Percentiles rank a stretch among this genome's conserved stretches.
These are phyloP conservation scores for Holtermannia corniformis DNA, from an alignment of 768 basidiomycete species.

Conservation along the genomic window DNA sequence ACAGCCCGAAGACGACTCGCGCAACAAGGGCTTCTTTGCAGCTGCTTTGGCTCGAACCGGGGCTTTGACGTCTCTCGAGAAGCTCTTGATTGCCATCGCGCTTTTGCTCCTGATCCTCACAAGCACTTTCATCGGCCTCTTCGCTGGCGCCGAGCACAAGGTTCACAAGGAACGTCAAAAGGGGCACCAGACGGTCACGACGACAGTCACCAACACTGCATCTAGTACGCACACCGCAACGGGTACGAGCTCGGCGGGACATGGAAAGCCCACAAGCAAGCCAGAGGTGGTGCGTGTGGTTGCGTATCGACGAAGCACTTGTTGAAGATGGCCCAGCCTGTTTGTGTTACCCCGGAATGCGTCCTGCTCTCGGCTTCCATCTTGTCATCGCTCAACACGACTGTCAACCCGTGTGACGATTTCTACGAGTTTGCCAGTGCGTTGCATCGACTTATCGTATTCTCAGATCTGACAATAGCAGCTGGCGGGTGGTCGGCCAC, in stretches of 20 bases:
- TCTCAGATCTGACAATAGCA: slow-evolving; percentile 33
- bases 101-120: slow-evolving; percentile 70
- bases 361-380: slow-evolving; percentile 74
- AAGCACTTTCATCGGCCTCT: slow-evolving; percentile 85
- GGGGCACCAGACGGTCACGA: slow-evolving; percentile 18
- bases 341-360: slow-evolving; percentile 70
- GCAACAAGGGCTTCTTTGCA: slow-evolving; percentile 5
- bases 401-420: slow-evolving; percentile 86
- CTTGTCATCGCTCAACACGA: slow-evolving; percentile 65
- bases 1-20: slow-evolving; percentile 1
- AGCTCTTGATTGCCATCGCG: slow-evolving; percentile 64
- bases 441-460: slow-evolving; percentile 39
- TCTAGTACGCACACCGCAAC: slow-evolving; percentile 31
- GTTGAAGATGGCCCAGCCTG: slow-evolving; percentile 44
- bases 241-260: slow-evolving; percentile 46
- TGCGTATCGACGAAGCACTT: not conserved
- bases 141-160: slow-evolving; percentile 76
- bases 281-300: slow-evolving; percentile 19
- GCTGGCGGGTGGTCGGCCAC: slow-evolving; percentile 78
- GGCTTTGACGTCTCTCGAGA: slow-evolving; percentile 68
- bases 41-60: slow-evolving; percentile 24
- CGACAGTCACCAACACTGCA: slow-evolving; percentile 29
- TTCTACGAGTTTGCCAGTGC: slow-evolving; percentile 87
- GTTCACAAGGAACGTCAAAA: slow-evolving; percentile 45
- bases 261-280: slow-evolving; percentile 22